Evolutionary conservation across 2,329 filamentous ascomycete species (phyloP).

Genomic region (Fusarium anguioides): DNA sequence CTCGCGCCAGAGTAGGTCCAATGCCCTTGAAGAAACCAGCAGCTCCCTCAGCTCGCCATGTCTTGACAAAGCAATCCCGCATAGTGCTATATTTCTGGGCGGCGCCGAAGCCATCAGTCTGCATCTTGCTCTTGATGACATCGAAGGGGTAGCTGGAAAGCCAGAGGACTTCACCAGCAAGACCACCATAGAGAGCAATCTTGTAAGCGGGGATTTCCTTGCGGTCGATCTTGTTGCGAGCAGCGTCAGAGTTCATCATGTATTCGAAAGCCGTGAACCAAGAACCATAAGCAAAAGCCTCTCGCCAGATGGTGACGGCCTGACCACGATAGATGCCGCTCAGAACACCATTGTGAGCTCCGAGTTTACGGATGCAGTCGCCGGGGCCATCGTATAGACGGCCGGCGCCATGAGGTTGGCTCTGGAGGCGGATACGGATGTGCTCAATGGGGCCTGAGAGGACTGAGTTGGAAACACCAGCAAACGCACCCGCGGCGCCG

Average conservation of each 20-base stretch:
- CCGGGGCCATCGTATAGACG: slow-evolving; percentile 85
- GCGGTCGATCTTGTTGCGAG: slow-evolving; percentile 78
- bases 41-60: slow-evolving; percentile 78
- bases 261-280: slow-evolving; percentile 98
- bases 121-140: slow-evolving; percentile 99
- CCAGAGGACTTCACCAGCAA: slow-evolving; percentile 96
- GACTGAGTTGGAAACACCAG: slow-evolving; percentile 87
- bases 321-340: slow-evolving; percentile 87
- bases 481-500: slow-evolving; percentile 90
- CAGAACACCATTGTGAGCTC: slow-evolving; percentile 70
- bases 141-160: slow-evolving; percentile 94
- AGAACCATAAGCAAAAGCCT: slow-evolving; percentile 93
- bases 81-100: slow-evolving; percentile 80
- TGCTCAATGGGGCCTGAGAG: slow-evolving; percentile 96
- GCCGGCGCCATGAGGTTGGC: slow-evolving; percentile 87
- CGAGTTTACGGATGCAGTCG: slow-evolving; percentile 91
- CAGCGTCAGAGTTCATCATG: slow-evolving; percentile 90
- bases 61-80: slow-evolving; percentile 90
- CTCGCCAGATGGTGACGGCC: slow-evolving; percentile 84
- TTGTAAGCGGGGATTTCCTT: slow-evolving; percentile 85
- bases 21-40: slow-evolving; percentile 96
- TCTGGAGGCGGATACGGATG: slow-evolving; percentile 94
- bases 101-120: slow-evolving; percentile 88
- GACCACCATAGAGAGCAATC: slow-evolving; percentile 89
- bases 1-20: slow-evolving; percentile 87